These are phyloP conservation scores for Jackrogersella multiformis DNA, from an alignment of 495 filamentous ascomycete genomes.

Conservation along the genomic window DNA sequence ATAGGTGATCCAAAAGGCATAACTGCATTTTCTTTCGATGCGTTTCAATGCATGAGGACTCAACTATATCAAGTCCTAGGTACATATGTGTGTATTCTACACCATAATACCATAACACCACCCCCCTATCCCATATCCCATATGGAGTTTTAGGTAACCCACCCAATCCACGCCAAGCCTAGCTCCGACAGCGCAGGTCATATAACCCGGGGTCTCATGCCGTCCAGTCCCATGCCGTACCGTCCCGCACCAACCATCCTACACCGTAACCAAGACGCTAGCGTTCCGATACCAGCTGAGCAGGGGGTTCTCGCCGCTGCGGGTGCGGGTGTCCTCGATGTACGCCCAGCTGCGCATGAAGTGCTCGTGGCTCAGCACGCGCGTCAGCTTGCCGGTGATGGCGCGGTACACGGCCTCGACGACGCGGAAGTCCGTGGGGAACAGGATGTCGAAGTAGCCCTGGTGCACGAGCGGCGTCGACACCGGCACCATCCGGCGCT, in stretches of 20 bases:
- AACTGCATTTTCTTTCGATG: no score
- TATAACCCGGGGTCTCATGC: neutral
- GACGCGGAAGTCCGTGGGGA: constrained; percentile 91
- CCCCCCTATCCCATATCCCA: no score
- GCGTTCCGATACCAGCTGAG: constrained; percentile 95
- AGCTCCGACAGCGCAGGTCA: neutral
- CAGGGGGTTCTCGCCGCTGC: constrained; percentile 91
- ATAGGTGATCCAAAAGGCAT: no score
- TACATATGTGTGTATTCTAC: neutral
- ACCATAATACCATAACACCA: neutral
- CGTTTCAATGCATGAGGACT: neutral
- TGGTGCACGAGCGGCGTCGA: constrained; percentile 93
- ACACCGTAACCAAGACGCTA: constrained; percentile 86
- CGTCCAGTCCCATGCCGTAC: neutral
- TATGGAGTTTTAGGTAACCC: neutral
- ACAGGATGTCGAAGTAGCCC: constrained; percentile 98
- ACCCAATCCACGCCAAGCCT: neutral
- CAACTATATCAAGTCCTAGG: neutral
- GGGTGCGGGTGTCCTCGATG: constrained; percentile 86
- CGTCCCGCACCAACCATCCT: neutral
- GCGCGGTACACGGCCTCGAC: constrained; percentile 90
- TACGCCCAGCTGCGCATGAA: constrained; percentile 90
- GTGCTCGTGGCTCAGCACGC: constrained; percentile 85
- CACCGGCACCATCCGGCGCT: constrained; percentile 86
- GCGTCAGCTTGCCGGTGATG: constrained; percentile 88